phyloP scores from a whole-genome alignment of 768 basidiomycete species.

The Coprinopsis cinerea region DNA sequence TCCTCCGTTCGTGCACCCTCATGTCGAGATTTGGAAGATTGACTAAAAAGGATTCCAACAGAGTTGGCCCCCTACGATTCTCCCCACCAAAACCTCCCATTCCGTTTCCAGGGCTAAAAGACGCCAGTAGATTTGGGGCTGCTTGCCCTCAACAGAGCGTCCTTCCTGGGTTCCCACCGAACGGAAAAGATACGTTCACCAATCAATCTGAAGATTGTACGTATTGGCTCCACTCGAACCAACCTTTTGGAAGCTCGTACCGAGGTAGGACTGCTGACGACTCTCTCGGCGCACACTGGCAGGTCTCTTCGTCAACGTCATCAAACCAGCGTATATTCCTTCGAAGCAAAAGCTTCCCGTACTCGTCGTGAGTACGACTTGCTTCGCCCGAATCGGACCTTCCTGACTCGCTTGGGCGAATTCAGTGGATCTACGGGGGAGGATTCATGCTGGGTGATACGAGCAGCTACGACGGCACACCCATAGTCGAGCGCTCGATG shows the following conservation, averaged over 20 bases:
- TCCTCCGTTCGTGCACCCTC: slow-evolving; percentile 28
- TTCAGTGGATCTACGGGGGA: slow-evolving; percentile 31
- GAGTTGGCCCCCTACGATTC: slow-evolving; percentile 35
- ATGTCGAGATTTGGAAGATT: neutral
- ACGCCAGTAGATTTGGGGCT: slow-evolving; percentile 29
- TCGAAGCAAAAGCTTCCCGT: slow-evolving; percentile 31
- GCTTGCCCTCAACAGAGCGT: slow-evolving; percentile 34
- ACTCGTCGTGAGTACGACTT: slow-evolving; percentile 26
- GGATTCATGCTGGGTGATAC: slow-evolving; percentile 27
- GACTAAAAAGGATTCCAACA: too few relatives aligned
- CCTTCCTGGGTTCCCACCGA: neutral
- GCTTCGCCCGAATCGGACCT: slow-evolving; percentile 14
- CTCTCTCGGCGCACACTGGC: slow-evolving; percentile 5
- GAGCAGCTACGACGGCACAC: slow-evolving; percentile 15
- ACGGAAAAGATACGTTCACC: neutral
- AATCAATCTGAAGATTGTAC: slow-evolving; percentile 24
- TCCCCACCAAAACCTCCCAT: slow-evolving; percentile 23
- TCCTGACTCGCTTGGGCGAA: neutral
- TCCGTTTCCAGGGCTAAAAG: slow-evolving; percentile 25
- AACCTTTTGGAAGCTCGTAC: neutral
- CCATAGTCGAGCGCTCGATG: slow-evolving; percentile 27
- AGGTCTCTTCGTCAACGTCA: slow-evolving; percentile 39
- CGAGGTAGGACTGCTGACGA: too few relatives aligned
- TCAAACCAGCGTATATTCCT: slow-evolving; percentile 24
- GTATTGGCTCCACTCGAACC: neutral